Conservation (phyloP, 1,284 basidiomycete species). For the Vanrija humicola region DNA sequence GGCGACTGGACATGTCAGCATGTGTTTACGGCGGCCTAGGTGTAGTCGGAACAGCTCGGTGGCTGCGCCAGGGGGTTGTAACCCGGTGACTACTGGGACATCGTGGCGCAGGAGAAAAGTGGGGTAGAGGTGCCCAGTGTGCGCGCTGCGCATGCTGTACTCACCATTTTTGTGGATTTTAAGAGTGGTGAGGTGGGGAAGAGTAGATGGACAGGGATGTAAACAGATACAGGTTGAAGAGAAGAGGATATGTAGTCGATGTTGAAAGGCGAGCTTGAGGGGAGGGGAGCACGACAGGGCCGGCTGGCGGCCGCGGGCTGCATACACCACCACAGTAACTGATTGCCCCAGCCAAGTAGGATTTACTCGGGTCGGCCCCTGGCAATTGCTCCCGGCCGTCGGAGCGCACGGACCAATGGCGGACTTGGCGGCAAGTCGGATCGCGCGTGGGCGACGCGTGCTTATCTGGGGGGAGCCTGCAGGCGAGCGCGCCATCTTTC, state of each 20-base stretch:
- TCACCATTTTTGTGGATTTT: constrained; percentile 10
- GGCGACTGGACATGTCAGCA: constrained; percentile 6
- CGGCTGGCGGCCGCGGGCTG: too few relatives aligned
- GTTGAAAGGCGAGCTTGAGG: too few relatives aligned
- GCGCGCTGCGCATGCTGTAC: neutral
- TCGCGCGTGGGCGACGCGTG: too few relatives aligned
- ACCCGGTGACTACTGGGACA: neutral
- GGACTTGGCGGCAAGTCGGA: too few relatives aligned
- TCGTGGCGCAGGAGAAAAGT: neutral
- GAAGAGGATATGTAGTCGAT: neutral
- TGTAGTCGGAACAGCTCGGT: neutral
- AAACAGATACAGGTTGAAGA: neutral
- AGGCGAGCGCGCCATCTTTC: too few relatives aligned
- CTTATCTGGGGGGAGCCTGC: too few relatives aligned
- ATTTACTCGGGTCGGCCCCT: too few relatives aligned
- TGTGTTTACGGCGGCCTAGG: neutral
- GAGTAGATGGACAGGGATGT: too few relatives aligned
- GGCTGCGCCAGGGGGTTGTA: neutral
- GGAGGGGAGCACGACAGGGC: neutral
- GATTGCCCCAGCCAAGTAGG: too few relatives aligned
- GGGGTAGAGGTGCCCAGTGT: neutral
- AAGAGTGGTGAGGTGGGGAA: constrained; percentile 2
- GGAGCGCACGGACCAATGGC: too few relatives aligned
- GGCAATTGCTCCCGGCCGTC: too few relatives aligned
- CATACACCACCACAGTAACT: too few relatives aligned